These are phyloP conservation scores for Teratosphaeria zuluensis DNA, from an alignment of 2,329 filamentous ascomycete species.

Conservation along the genomic window DNA sequence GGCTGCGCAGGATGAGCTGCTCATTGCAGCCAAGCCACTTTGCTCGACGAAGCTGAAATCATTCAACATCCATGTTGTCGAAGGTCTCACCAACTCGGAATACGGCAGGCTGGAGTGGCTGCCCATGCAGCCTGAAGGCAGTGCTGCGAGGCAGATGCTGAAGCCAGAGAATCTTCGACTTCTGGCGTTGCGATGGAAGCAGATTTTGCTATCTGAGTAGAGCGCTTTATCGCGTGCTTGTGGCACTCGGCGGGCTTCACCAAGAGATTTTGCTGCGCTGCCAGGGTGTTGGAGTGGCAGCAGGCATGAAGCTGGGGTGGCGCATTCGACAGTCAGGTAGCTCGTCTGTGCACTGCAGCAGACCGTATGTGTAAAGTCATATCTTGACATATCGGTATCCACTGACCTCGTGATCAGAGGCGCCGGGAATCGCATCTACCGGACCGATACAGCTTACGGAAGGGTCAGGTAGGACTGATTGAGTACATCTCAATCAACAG, in stretches of 20 bases:
- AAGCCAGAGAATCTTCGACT: neutral
- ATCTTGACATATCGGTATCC: too few relatives aligned
- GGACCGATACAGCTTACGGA: too few relatives aligned
- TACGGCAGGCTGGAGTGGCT: neutral
- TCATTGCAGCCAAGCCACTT: neutral
- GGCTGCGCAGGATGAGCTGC: neutral
- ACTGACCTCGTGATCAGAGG: neutral
- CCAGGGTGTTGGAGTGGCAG: too few relatives aligned
- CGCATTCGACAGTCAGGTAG: neutral
- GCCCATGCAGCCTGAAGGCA: neutral
- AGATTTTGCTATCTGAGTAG: neutral
- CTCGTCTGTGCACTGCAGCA: neutral
- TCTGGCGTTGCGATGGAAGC: neutral
- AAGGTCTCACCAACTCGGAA: neutral
- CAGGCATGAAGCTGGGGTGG: too few relatives aligned
- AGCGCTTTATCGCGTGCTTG: too few relatives aligned
- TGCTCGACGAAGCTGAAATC: neutral
- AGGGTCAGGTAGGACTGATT: too few relatives aligned
- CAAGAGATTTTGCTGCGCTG: too few relatives aligned
- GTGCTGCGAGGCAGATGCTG: neutral
- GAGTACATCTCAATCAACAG: too few relatives aligned
- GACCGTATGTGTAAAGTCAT: neutral
- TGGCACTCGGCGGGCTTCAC: too few relatives aligned
- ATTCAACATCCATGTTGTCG: neutral
- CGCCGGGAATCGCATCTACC: neutral